phyloP scores from a whole-genome alignment of 768 basidiomycete genomes.

The Boletus rubroflammeus region DNA sequence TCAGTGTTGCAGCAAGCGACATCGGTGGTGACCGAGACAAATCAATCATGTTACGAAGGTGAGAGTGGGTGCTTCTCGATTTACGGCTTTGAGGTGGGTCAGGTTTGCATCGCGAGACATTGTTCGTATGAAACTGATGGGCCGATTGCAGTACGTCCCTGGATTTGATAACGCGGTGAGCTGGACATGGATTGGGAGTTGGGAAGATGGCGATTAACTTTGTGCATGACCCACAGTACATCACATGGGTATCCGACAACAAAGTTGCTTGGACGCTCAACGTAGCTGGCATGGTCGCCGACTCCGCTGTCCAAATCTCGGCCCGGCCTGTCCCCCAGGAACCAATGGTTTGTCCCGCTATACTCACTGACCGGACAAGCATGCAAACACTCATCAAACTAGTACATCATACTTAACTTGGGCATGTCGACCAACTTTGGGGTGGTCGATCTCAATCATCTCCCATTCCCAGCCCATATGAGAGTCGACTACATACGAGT shows the following conservation, averaged over 20 bases:
- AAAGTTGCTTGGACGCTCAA: constrained; percentile 72
- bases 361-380: background rate
- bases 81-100: constrained; percentile 73
- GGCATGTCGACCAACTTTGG: constrained; percentile 63
- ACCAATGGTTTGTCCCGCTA: constrained; percentile 63
- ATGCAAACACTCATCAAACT: constrained; percentile 1
- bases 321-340: constrained; percentile 72
- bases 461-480: constrained; percentile 50
- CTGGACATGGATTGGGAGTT: constrained; percentile 1
- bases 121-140: background rate
- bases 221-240: constrained; percentile 49
- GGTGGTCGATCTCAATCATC: constrained; percentile 47
- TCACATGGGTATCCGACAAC: constrained; percentile 77
- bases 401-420: constrained; percentile 56
- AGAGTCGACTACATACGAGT: constrained; percentile 60
- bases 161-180: constrained; percentile 68
- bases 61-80: constrained; percentile 58
- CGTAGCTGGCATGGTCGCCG: constrained; percentile 62
- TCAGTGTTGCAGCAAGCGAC: constrained; percentile 75
- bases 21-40: constrained; percentile 64
- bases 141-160: constrained; percentile 26
- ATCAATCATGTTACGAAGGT: constrained; percentile 68
- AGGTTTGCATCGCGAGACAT: background rate
- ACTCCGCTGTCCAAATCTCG: constrained; percentile 56
- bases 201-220: background rate